Evolutionary conservation across 139 green algal genomes (phyloP).

Genomic region (Asterochloris erici): DNA sequence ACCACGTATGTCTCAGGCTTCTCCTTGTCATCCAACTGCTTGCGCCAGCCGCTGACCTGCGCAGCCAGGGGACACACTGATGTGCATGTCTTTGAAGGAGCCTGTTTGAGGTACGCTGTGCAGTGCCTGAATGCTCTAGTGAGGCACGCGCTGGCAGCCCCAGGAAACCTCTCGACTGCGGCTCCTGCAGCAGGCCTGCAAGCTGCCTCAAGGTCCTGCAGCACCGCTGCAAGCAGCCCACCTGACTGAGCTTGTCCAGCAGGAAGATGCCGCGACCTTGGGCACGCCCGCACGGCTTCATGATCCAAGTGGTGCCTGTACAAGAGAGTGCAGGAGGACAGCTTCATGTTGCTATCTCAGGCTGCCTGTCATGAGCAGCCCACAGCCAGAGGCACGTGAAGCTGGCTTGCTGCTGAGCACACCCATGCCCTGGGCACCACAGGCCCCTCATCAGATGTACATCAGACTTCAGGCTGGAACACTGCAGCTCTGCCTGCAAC

Average conservation of each 20-base stretch:
- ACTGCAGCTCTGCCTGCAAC: no score
- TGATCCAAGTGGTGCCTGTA: slow-evolving; percentile 68
- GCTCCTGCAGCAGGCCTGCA: slow-evolving; percentile 66
- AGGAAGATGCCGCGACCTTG: slow-evolving; percentile 82
- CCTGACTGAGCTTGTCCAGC: slow-evolving; percentile 73
- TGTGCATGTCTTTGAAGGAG: no score
- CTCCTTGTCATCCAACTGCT: slow-evolving; percentile 24
- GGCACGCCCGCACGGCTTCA: slow-evolving; percentile 71
- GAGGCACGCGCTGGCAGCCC: slow-evolving; percentile 72
- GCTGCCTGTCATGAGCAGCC: no score
- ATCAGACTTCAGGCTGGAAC: no score
- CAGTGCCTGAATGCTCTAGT: slow-evolving; percentile 62
- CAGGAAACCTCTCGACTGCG: background rate
- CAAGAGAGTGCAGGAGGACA: no score
- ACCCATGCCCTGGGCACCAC: no score
- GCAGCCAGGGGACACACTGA: background rate
- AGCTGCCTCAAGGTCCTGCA: slow-evolving; percentile 60
- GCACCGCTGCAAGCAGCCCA: no score
- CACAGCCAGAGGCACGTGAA: no score
- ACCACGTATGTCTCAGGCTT: slow-evolving; percentile 74
- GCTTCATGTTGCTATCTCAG: no score
- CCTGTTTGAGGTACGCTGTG: no score
- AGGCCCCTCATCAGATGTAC: no score
- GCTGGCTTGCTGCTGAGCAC: no score
- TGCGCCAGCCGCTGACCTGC: slow-evolving; percentile 18